phyloP scores from a whole-genome alignment of 228 moss, liverwort and hornwort species.

The Sphagnum magellanicum region DNA sequence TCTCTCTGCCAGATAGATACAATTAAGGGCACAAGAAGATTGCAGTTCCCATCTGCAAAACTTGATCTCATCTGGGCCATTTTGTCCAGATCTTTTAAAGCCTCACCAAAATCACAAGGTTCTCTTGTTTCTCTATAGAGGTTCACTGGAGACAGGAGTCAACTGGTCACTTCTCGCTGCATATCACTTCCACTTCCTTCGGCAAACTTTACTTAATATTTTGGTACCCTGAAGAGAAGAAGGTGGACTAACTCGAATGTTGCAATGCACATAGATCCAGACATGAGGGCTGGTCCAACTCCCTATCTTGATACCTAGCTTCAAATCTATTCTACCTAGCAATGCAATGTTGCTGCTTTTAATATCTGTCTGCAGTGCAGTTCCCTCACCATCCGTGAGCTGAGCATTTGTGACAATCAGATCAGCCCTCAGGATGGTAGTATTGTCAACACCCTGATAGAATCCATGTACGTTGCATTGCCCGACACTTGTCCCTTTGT shows the following conservation, averaged over 20 bases:
- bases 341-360: slow-evolving; percentile 22
- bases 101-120: no score
- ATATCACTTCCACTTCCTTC: slow-evolving; percentile 38
- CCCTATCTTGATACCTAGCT: slow-evolving; percentile 33
- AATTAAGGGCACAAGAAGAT: no score
- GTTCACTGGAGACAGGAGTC: no score
- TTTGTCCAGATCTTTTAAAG: no score
- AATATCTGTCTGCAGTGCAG: slow-evolving; percentile 18
- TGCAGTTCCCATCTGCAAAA: no score
- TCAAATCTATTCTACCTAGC: slow-evolving; percentile 24
- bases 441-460: slow-evolving; percentile 22
- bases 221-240: slow-evolving; percentile 31
- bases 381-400: slow-evolving; percentile 13
- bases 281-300: slow-evolving; percentile 30
- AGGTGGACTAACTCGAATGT: slow-evolving; percentile 39
- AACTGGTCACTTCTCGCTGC: no score
- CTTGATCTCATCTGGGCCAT: no score
- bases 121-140: no score
- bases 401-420: slow-evolving; percentile 8
- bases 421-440: slow-evolving; percentile 9
- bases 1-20: no score
- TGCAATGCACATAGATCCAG: slow-evolving; percentile 38
- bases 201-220: slow-evolving; percentile 33
- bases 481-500: slow-evolving; percentile 19
- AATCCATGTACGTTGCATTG: slow-evolving; percentile 14